phyloP scores from a whole-genome alignment of 192 early-diverging fungal species.

The Coemansia guatemalensis region DNA sequence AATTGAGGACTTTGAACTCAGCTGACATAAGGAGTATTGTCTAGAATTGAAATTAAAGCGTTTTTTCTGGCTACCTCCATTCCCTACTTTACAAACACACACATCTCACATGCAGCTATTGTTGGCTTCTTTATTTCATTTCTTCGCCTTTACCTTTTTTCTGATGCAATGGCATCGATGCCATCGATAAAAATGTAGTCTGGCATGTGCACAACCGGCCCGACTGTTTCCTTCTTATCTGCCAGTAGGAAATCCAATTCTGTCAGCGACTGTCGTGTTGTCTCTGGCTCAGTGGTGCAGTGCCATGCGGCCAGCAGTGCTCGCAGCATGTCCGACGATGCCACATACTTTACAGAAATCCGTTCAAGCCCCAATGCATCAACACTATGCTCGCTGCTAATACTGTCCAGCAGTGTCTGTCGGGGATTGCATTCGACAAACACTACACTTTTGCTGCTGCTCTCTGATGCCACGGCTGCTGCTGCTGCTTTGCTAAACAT shows the following conservation, averaged over 20 bases:
- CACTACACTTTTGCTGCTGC: constrained; percentile 4
- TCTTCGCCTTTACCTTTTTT: constrained; percentile 20
- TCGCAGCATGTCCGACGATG: constrained; percentile 28
- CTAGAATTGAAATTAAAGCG: too few species aligned
- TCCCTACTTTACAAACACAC: background rate
- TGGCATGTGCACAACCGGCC: constrained; percentile 6
- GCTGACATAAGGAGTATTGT: too few species aligned
- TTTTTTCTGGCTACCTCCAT: too few species aligned
- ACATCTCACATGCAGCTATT: background rate
- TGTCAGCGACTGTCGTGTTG: background rate
- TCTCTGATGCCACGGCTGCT: constrained; percentile 4
- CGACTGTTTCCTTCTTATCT: background rate
- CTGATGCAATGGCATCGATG: constrained; percentile 27
- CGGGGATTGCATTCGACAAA: constrained; percentile 40
- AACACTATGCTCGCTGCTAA: constrained; percentile 2
- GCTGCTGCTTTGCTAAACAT: constrained; percentile 27
- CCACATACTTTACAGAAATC: constrained; percentile 30
- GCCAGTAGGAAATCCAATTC: constrained; percentile 34
- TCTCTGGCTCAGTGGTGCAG: constrained; percentile 2
- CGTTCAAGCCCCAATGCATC: constrained; percentile 15
- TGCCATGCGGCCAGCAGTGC: constrained; percentile 49
- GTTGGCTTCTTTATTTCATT: background rate
- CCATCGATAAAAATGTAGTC: constrained; percentile 48
- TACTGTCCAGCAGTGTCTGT: constrained; percentile 12
- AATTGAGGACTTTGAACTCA: background rate